Evolutionary conservation across 2,329 filamentous ascomycete species (phyloP).

Genomic region (Ophiocordyceps sinensis): DNA sequence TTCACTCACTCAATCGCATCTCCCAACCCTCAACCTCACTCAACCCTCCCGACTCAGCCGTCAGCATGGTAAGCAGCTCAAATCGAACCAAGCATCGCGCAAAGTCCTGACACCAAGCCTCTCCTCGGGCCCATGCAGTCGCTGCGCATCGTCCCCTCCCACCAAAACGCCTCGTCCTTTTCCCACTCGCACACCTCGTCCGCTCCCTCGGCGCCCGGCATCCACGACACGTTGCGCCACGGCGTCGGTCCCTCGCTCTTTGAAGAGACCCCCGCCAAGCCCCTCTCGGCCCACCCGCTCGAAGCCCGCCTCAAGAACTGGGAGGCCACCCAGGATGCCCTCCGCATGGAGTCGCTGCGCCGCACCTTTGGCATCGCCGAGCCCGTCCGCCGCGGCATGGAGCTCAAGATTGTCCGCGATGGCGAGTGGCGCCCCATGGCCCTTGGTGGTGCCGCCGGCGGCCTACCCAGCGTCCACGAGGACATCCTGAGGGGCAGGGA

Average conservation of each 20-base stretch:
- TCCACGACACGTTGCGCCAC: slow-evolving; percentile 84
- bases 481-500: slow-evolving; percentile 78
- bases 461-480: slow-evolving; percentile 59
- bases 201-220: slow-evolving; percentile 81
- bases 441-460: slow-evolving; percentile 47
- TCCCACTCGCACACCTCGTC: slow-evolving; percentile 48
- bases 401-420: slow-evolving; percentile 72
- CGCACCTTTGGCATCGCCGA: slow-evolving; percentile 85
- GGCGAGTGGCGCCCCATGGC: slow-evolving; percentile 68
- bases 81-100: too few relatives aligned
- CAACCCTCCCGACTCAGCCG: too few relatives aligned
- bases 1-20: too few relatives aligned
- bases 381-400: slow-evolving; percentile 86
- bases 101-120: too few relatives aligned
- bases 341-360: slow-evolving; percentile 81
- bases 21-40: too few relatives aligned
- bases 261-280: slow-evolving; percentile 27
- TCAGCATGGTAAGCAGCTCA: too few relatives aligned
- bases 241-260: slow-evolving; percentile 56
- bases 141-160: slow-evolving; percentile 73
- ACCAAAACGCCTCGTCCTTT: slow-evolving; percentile 50
- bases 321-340: slow-evolving; percentile 73
- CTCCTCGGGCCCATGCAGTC: slow-evolving; percentile 36
- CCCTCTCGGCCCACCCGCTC: slow-evolving; percentile 66
- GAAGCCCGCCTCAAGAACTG: slow-evolving; percentile 80